Evolutionary conservation across 208 protist species (phyloP), one percentile per base, ranked within the genome.

Genomic region (Trypanosoma boissoni): DNA sequence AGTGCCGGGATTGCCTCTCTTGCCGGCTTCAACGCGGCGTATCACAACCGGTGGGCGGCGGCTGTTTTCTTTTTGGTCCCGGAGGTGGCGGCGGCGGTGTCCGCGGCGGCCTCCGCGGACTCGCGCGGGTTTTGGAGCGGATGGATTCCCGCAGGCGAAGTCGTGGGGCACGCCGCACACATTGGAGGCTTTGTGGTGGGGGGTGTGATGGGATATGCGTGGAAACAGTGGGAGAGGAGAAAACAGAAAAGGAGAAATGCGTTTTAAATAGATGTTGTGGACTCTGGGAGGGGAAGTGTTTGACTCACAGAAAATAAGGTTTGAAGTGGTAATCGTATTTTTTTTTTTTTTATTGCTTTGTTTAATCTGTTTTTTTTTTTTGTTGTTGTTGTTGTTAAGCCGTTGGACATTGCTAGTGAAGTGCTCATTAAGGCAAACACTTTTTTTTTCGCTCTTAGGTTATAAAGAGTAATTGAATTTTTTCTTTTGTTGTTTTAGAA

Each of bases 81-180:
- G 1, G 75, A 86, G 48, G 28, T 77, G 27, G 12, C 60, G 24
- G 45, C 46, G 7, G 53, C 84, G 9, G n/a, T 50, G 2, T 46
- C 34, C 1, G 64, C 76, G 12, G 14, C 73, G 45, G 28, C 62
- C 9, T 53, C 48, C 21, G 26, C 23, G 5, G 5, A n/a, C 4
- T 7, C 48, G 16, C 6, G 20, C 16, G 3, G 28, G 31, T 57
- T 54, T 46, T 36, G 51, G 53, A n/a, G n/a, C n/a, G 36, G 29
- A n/a, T 71, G 67, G 44, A 21, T 78, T 45, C 46, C 73, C 60
- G 66, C 75, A 5, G 71, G 62, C 12, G 64, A 73, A 61, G 74
- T 68, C 18, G 71, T 85, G 14, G 83, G 78, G 8, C 76, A 86
- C 63, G 78, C 78, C 31, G 83, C 78, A 6, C 83, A 89, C 52